Evolutionary conservation across 83 land plant genomes (phyloP), one percentile per base, ranked within the genome.

Genomic region (Picea abies): DNA sequence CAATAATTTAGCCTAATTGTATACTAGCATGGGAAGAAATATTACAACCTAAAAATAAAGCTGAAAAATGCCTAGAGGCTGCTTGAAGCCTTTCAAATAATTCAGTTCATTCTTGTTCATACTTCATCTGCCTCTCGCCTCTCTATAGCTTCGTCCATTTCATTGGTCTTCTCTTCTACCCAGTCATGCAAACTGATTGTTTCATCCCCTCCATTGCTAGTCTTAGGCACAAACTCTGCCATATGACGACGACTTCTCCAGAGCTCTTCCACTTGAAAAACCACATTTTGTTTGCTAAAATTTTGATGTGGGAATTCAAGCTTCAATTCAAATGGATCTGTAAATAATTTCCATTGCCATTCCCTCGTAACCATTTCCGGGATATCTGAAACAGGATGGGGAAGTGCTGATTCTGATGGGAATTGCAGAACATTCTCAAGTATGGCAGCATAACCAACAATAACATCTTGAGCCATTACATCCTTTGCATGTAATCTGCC

Each of bases 111-210:
- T 41, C 44, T 5, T 41, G 44, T 41, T 3, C 65, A 63, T 86
- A 93, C 99, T 93, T 97, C 95, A 65, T 92, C 98, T 41, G 87
- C 90, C 87, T 92, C 96, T 47, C 90, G 76, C 64, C 87, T 86
- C 79, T 85, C 93, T 81, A 60, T 89, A 10, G 83, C 79, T 76
- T 88, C 85, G 10, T 29, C 83, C 77, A 82, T 86, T 82, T 86
- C 84, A 81, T 83, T 83, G 5, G 63, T 6, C 81, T 80, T 90
- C 47, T 86, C 89, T 70, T 93, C 94, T 58, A 84, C 92, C 96
- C 93, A 92, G 56, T 89, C 91, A 66, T 78, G 71, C 60, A 82
- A 87, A 65, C 67, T 68, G 81, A 95, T 90, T n/a, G 84, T 76
- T n/a, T 90, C 89, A 85, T 87, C 82, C 9, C 17, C 3, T 37